These are phyloP conservation scores for Cryphonectria japonica DNA, from an alignment of 2,329 filamentous ascomycete genomes.

Conservation along the genomic window DNA sequence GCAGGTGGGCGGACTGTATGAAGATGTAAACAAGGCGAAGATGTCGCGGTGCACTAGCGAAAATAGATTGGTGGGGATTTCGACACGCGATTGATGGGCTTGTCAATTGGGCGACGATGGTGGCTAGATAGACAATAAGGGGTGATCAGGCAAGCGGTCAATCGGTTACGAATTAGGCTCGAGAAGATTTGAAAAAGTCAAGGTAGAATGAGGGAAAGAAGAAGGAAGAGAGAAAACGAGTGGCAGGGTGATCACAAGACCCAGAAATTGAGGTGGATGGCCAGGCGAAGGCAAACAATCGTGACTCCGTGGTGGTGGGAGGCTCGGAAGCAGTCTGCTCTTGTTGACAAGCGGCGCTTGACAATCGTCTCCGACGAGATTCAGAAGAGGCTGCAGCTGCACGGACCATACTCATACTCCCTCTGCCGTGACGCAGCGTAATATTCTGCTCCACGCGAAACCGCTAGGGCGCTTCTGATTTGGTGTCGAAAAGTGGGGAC, in stretches of 20 bases:
- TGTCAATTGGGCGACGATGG: conserved; percentile 9
- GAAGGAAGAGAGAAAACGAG: conserved; percentile 18
- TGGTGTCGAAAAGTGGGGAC: conserved; percentile 1
- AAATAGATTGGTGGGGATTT: conserved; percentile 9
- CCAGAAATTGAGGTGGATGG: conserved; percentile 17
- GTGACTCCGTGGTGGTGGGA: conserved; percentile 13
- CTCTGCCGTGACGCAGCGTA: conserved; percentile 21
- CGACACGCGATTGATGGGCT: conserved; percentile 17
- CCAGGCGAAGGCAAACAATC: conserved; percentile 15
- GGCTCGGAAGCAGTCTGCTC: conserved; percentile 7
- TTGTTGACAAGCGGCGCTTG: not conserved
- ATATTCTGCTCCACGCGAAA: conserved; percentile 25
- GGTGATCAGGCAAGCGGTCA: not conserved
- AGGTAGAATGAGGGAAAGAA: conserved; percentile 17
- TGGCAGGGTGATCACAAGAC: conserved; percentile 23
- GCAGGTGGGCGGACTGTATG: not conserved
- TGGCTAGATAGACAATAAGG: conserved; percentile 14
- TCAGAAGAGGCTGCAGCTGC: conserved; percentile 22
- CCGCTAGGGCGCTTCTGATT: conserved; percentile 8
- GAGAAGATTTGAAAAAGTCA: conserved; percentile 15
- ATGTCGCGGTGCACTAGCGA: conserved; percentile 2
- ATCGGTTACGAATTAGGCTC: not conserved
- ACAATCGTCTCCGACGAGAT: not conserved
- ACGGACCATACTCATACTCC: conserved; percentile 13
- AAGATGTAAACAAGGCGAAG: not conserved